Conservation (phyloP, 805 yeast species). For the Kregervanrija delftensis region DNA sequence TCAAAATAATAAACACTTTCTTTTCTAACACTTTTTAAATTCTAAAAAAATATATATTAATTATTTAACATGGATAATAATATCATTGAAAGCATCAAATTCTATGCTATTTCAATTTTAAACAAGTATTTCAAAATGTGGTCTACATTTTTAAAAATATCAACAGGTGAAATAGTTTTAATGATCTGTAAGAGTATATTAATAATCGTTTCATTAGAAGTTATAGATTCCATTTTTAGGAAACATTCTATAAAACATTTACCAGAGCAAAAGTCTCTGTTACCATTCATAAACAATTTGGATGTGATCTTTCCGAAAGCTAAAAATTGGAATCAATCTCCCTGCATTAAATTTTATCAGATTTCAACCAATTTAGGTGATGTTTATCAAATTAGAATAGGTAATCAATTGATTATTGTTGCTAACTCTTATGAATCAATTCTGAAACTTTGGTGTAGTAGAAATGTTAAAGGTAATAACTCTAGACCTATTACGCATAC, state of each 20-base stretch:
- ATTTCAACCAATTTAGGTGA: slow-evolving; percentile 40
- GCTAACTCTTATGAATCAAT: slow-evolving; percentile 61
- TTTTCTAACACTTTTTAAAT: no score
- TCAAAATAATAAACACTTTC: no score
- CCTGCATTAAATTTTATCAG: slow-evolving; percentile 39
- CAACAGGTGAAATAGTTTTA: no score
- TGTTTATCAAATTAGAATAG: slow-evolving; percentile 60
- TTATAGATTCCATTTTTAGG: no score
- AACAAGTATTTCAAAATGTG: no score
- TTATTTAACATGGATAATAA: no score
- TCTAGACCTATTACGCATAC: slow-evolving; percentile 65
- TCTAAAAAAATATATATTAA: no score
- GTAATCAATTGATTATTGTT: slow-evolving; percentile 48
- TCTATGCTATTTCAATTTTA: no score
- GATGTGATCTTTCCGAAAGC: slow-evolving; percentile 22
- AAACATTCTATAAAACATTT: slow-evolving; percentile 13
- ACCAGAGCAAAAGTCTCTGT: slow-evolving; percentile 11
- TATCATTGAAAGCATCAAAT: no score
- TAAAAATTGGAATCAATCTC: slow-evolving; percentile 21
- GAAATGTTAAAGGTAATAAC: slow-evolving; percentile 43
- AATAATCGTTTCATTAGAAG: no score
- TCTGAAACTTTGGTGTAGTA: slow-evolving; percentile 42
- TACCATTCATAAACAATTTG: slow-evolving; percentile 24
- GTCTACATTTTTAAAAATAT: no score
- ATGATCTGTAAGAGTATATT: no score